Conservation (phyloP, 2,329 filamentous ascomycete genomes). For the Aureobasidium sp. region DNA sequence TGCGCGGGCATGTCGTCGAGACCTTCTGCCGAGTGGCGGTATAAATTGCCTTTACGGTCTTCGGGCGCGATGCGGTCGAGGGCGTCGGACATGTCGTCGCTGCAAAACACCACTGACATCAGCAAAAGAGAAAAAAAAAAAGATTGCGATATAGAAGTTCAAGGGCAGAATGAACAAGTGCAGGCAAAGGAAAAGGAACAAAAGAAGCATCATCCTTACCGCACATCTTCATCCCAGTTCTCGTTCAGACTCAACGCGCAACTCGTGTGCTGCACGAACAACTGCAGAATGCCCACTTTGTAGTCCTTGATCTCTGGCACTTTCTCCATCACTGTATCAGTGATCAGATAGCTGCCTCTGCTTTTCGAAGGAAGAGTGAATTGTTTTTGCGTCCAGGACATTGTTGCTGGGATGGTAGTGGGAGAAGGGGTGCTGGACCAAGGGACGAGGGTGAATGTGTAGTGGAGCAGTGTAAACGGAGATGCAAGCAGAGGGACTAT, state of each 20-base stretch:
- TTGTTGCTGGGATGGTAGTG: slow-evolving; percentile 22
- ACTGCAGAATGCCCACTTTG: slow-evolving; percentile 76
- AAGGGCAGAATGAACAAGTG: neutral
- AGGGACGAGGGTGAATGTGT: slow-evolving; percentile 21
- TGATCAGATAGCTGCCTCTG: slow-evolving; percentile 85
- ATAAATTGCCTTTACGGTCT: slow-evolving; percentile 60
- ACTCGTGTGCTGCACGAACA: slow-evolving; percentile 93
- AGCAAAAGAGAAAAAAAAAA: neutral
- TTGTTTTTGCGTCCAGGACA: slow-evolving; percentile 76
- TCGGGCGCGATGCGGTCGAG: slow-evolving; percentile 84
- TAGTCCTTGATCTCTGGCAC: slow-evolving; percentile 77
- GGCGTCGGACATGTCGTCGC: slow-evolving; percentile 83
- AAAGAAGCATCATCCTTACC: slow-evolving; percentile 33
- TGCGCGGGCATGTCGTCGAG: slow-evolving; percentile 95
- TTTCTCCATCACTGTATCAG: slow-evolving; percentile 61
- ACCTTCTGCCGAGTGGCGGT: slow-evolving; percentile 82
- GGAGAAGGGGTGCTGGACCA: slow-evolving; percentile 26
- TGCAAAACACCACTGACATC: neutral
- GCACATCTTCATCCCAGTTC: slow-evolving; percentile 82
- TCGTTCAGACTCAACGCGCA: slow-evolving; percentile 90
- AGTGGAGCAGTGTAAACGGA: slow-evolving; percentile 25
- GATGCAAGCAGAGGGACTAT: slow-evolving; percentile 36
- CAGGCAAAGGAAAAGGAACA: neutral
- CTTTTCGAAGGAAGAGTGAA: slow-evolving; percentile 70
- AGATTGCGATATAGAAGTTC: neutral